Conservation (phyloP, 768 basidiomycete species). For the Leccinum longicurvipes region DNA sequence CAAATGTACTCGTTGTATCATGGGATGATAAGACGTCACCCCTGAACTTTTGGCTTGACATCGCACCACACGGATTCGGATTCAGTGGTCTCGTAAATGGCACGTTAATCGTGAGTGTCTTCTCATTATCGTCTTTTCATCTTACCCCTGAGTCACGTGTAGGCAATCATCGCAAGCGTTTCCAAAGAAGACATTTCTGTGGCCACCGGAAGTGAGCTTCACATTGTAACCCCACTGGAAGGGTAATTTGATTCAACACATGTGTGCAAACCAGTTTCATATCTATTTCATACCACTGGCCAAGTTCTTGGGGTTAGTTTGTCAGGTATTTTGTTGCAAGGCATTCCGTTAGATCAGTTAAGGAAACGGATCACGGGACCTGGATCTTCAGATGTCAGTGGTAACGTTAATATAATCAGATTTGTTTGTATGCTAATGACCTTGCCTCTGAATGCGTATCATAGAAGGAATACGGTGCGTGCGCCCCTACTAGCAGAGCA, state of each 20-base stretch:
- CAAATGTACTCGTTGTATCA: constrained; percentile 54
- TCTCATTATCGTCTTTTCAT: constrained; percentile 4
- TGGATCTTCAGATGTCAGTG: constrained; percentile 63
- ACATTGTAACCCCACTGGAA: constrained; percentile 6
- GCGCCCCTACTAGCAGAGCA: constrained; percentile 10
- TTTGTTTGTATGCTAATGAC: constrained; percentile 16
- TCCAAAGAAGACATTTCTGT: constrained; percentile 79
- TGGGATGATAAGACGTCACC: constrained; percentile 65
- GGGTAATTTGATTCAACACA: constrained; percentile 4
- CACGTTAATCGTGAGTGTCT: no score
- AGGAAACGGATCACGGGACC: no score
- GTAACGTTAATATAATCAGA: constrained; percentile 22
- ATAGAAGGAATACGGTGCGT: constrained; percentile 67
- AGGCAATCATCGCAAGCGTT: constrained; percentile 88
- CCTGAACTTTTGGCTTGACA: constrained; percentile 72
- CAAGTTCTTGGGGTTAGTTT: no score
- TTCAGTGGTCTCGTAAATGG: constrained; percentile 83
- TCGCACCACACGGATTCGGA: constrained; percentile 79
- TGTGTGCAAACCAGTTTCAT: constrained; percentile 73
- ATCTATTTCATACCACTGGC: constrained; percentile 89
- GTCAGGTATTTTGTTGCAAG: constrained; percentile 80
- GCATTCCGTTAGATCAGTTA: constrained; percentile 67
- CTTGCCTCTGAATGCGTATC: constrained; percentile 45
- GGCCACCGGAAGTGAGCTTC: constrained; percentile 79
- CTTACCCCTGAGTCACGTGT: constrained; percentile 8